These are phyloP conservation scores for Pichia cabralensis DNA, from an alignment of 805 yeast species.

Conservation along the genomic window DNA sequence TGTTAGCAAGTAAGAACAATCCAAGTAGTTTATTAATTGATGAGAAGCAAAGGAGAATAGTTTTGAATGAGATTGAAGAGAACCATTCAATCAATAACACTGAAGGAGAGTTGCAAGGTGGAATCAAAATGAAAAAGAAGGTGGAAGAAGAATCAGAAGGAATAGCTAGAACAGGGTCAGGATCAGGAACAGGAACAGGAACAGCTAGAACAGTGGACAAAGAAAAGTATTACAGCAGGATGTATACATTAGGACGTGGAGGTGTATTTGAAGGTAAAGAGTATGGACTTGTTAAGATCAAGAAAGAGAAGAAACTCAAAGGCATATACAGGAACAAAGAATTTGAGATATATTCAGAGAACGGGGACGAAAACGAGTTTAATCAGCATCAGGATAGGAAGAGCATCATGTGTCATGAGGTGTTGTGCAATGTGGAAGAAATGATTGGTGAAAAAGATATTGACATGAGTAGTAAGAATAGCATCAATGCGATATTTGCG, in stretches of 20 bases:
- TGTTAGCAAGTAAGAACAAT: slow-evolving; percentile 10
- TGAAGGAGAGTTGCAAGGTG: not conserved
- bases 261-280: slow-evolving; percentile 11
- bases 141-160: not conserved
- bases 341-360: slow-evolving; percentile 1
- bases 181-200: not conserved
- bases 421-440: slow-evolving; percentile 6
- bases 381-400: too few relatives aligned
- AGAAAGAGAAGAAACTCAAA: slow-evolving; percentile 1
- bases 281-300: slow-evolving; percentile 2
- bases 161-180: not conserved
- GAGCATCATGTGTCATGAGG: slow-evolving; percentile 14
- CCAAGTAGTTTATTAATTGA: slow-evolving; percentile 5
- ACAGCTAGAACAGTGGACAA: not conserved
- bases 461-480: slow-evolving; percentile 11
- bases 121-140: not conserved
- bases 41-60: slow-evolving; percentile 1
- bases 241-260: slow-evolving; percentile 11
- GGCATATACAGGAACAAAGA: slow-evolving; percentile 8
- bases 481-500: slow-evolving; percentile 8
- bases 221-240: slow-evolving; percentile 2
- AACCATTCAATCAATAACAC: slow-evolving; percentile 2
- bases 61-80: slow-evolving; percentile 1
- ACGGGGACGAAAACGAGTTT: not conserved
- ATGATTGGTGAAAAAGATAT: too few relatives aligned